A percentile compares a stretch with the other conserved stretches of the same genome.
Conservation (phyloP, 352 stramenopile genomes). For the Globisporangium echinulatum region DNA sequence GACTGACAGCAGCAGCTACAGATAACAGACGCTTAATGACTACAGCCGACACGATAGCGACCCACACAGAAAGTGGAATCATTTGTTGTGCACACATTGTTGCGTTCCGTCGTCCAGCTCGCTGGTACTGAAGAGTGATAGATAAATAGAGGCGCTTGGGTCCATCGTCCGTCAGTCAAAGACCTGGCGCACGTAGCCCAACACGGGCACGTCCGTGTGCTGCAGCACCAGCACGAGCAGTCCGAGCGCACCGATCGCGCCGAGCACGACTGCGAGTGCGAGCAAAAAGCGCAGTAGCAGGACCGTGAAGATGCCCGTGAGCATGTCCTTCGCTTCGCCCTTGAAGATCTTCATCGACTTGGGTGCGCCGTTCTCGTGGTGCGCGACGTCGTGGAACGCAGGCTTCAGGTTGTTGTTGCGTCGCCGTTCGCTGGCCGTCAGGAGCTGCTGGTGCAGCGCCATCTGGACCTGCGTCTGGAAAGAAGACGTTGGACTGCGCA, state of each 20-base stretch:
- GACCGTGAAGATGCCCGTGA: slow-evolving; percentile 56
- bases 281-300: slow-evolving; percentile 50
- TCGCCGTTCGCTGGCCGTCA: slow-evolving; percentile 16
- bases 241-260: slow-evolving; percentile 23
- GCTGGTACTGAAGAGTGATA: slow-evolving; percentile 19
- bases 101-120: background rate
- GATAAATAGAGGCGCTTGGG: slow-evolving; percentile 9
- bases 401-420: slow-evolving; percentile 25
- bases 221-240: slow-evolving; percentile 33
- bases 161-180: background rate
- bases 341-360: slow-evolving; percentile 58
- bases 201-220: slow-evolving; percentile 22
- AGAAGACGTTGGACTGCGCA: background rate
- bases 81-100: too few species aligned
- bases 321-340: slow-evolving; percentile 44
- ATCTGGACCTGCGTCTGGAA: slow-evolving; percentile 18
- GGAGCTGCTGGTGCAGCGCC: slow-evolving; percentile 14
- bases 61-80: too few species aligned
- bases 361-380: slow-evolving; percentile 38
- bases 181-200: slow-evolving; percentile 18
- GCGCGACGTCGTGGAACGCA: slow-evolving; percentile 25
- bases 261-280: slow-evolving; percentile 26
- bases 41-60: too few species aligned
- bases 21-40: background rate
- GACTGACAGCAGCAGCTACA: background rate